Percentiles rank a stretch among this genome's conserved stretches.
Conservation (phyloP, 129 eudicot genomes). For the Helianthus annuus region DNA sequence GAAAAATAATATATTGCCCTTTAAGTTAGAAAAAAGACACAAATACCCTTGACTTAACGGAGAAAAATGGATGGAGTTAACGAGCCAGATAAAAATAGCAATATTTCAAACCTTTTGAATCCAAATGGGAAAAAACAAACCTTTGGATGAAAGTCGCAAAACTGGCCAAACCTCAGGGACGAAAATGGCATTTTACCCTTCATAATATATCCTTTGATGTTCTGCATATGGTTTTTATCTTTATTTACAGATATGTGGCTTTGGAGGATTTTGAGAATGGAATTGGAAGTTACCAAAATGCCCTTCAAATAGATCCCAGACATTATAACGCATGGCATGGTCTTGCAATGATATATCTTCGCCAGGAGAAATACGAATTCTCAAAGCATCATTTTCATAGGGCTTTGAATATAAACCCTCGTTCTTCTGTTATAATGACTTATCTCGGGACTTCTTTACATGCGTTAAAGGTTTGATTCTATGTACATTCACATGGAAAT, state of each 20-base stretch:
- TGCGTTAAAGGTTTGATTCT: conserved; percentile 63
- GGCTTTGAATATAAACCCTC: conserved; percentile 78
- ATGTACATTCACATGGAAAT: neutral
- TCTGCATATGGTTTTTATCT: neutral
- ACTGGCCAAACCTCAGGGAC: too few relatives aligned
- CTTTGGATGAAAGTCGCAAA: too few relatives aligned
- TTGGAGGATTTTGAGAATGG: conserved; percentile 94
- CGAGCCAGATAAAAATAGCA: too few relatives aligned
- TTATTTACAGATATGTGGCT: conserved; percentile 68
- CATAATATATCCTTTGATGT: neutral
- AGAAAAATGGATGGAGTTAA: too few relatives aligned
- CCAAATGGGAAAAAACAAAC: too few relatives aligned
- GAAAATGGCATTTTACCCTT: neutral
- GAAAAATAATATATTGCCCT: too few relatives aligned
- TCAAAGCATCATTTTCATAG: conserved; percentile 94
- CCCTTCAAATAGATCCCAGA: conserved; percentile 78
- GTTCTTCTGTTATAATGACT: conserved; percentile 91
- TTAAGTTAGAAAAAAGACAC: too few relatives aligned
- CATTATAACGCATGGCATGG: conserved; percentile 99
- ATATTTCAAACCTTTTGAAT: too few relatives aligned
- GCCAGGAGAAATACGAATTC: conserved; percentile 93
- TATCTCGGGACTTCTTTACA: conserved; percentile 97
- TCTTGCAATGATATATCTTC: conserved; percentile 95
- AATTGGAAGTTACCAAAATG: conserved; percentile 84
- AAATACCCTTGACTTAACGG: too few relatives aligned